phyloP scores from a whole-genome alignment of 345 rosid genomes.

The Psidium guajava region DNA sequence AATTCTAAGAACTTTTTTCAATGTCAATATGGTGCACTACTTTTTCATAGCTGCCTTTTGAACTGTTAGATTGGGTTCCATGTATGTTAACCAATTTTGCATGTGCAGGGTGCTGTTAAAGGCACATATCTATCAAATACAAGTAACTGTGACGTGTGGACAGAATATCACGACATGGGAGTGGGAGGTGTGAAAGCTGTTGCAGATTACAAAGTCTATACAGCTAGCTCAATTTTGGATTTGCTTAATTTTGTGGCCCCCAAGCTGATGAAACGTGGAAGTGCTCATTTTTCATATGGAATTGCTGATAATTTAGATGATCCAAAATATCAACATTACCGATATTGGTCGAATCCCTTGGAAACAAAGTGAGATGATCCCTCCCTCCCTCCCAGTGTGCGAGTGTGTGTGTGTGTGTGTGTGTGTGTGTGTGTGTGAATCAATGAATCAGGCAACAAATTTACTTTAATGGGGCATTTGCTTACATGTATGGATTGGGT shows the following conservation, averaged over 20 bases:
- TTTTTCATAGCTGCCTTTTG: neutral
- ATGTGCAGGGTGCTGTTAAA: constrained; percentile 32
- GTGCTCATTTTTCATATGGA: constrained; percentile 56
- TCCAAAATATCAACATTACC: constrained; percentile 46
- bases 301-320: constrained; percentile 62
- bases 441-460: neutral
- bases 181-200: constrained; percentile 35
- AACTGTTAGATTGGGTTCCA: neutral
- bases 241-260: constrained; percentile 56
- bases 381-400: neutral
- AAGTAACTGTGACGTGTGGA: constrained; percentile 45
- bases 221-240: constrained; percentile 44
- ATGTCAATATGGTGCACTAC: neutral
- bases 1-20: neutral
- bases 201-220: constrained; percentile 38
- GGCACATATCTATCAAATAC: constrained; percentile 20
- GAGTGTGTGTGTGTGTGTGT: neutral
- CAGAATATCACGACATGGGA: constrained; percentile 55
- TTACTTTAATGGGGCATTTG: neutral
- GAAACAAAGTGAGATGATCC: constrained; percentile 45
- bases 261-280: constrained; percentile 51
- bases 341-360: constrained; percentile 65
- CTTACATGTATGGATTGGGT: neutral
- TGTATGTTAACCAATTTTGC: neutral
- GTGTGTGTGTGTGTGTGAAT: neutral